Evolutionary conservation across 805 yeast genomes (phyloP).

Genomic region (Nakazawaea peltata): DNA sequence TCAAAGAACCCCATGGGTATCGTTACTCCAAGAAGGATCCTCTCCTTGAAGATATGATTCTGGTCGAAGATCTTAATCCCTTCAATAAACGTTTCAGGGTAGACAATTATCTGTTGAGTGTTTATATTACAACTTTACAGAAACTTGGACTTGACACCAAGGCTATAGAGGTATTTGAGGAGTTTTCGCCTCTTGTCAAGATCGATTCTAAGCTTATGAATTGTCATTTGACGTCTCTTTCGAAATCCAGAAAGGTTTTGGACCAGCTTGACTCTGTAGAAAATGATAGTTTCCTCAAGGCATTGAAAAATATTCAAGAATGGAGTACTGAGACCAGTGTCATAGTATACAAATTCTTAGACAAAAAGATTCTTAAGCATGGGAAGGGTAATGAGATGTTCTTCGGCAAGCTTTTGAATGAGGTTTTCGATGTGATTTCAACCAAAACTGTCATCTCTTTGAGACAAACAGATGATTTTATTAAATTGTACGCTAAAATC

Average conservation of each 20-base stretch:
- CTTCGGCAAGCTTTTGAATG: neutral
- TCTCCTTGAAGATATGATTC: neutral
- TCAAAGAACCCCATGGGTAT: conserved; percentile 3
- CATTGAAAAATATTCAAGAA: neutral
- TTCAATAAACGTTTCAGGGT: conserved; percentile 3
- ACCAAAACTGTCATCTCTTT: neutral
- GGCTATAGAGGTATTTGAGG: conserved; percentile 1
- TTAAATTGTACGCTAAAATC: neutral
- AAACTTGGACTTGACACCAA: conserved; percentile 5
- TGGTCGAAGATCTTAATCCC: conserved; percentile 2
- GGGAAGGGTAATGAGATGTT: neutral
- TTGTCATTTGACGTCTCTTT: conserved; percentile 1
- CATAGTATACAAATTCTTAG: conserved; percentile 2
- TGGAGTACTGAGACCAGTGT: conserved; percentile 3
- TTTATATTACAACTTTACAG: neutral
- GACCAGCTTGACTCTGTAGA: conserved; percentile 1
- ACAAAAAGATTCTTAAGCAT: neutral
- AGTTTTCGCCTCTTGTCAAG: neutral
- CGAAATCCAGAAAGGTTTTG: neutral
- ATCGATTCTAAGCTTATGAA: conserved; percentile 4
- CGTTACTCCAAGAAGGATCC: neutral
- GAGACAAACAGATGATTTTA: neutral
- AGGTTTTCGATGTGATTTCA: neutral
- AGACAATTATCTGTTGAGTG: conserved; percentile 1
- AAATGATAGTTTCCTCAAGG: neutral